Evolutionary conservation across 169 alveolate genomes (phyloP).

Genomic region (Miamiensis avidus): DNA sequence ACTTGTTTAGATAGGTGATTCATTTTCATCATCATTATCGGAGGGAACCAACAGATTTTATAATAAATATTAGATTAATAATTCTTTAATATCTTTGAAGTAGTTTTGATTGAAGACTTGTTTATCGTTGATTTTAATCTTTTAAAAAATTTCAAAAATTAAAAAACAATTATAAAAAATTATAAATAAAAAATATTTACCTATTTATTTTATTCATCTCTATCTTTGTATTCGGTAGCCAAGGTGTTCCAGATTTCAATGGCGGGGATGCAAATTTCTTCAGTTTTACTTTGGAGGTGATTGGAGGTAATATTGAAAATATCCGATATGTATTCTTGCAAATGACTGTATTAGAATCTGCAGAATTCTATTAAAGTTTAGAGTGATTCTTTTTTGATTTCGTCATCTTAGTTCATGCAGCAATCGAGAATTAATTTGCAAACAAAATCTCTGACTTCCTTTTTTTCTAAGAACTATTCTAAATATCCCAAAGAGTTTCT

Average conservation of each 20-base stretch:
- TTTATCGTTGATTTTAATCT: background rate
- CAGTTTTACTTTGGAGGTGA: background rate
- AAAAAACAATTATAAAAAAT: too few relatives aligned
- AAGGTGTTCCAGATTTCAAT: constrained; percentile 17
- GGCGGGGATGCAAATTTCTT: constrained; percentile 17
- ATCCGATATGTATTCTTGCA: background rate
- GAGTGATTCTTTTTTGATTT: constrained; percentile 6
- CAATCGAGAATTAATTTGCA: background rate
- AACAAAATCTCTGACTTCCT: constrained; percentile 22
- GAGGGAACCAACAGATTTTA: constrained; percentile 2
- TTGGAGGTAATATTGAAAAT: constrained; percentile 3
- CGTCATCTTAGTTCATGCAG: background rate
- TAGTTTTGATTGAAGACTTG: background rate
- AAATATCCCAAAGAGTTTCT: constrained; percentile 13
- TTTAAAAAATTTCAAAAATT: too few relatives aligned
- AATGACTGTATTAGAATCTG: background rate
- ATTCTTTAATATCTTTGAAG: constrained; percentile 1
- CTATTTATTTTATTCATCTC: constrained; percentile 12
- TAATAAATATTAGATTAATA: constrained; percentile 5
- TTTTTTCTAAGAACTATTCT: background rate
- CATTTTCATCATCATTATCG: background rate
- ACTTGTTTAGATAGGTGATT: constrained; percentile 1
- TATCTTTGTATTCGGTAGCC: constrained; percentile 24
- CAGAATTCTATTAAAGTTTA: constrained; percentile 6
- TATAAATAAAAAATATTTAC: background rate